phyloP scores from a whole-genome alignment of 2,329 filamentous ascomycete species.

The Clonostachys solani region DNA sequence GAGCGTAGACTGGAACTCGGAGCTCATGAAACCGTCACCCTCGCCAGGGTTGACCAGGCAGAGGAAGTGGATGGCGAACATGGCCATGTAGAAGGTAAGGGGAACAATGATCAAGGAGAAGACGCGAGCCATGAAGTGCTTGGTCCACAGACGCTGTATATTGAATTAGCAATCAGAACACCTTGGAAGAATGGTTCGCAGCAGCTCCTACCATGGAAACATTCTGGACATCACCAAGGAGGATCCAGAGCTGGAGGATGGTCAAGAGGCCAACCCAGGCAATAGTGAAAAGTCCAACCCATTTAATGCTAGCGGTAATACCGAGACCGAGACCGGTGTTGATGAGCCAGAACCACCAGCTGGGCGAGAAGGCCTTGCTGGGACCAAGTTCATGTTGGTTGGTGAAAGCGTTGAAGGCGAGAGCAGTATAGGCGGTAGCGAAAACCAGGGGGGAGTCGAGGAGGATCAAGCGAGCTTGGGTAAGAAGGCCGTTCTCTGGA shows the following conservation, averaged over 20 bases:
- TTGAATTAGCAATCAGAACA: neutral
- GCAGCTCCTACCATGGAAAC: constrained; percentile 65
- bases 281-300: constrained; percentile 98
- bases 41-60: constrained; percentile 93
- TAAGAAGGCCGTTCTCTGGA: constrained; percentile 88
- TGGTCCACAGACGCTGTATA: constrained; percentile 71
- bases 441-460: constrained; percentile 93
- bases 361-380: constrained; percentile 76
- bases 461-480: constrained; percentile 91
- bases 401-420: constrained; percentile 88
- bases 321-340: constrained; percentile 85
- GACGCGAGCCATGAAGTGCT: constrained; percentile 86
- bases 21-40: constrained; percentile 99
- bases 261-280: constrained; percentile 95
- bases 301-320: constrained; percentile 93
- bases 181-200: neutral
- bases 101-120: constrained; percentile 94
- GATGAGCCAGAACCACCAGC: constrained; percentile 98
- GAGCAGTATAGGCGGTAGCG: constrained; percentile 85
- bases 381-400: constrained; percentile 97
- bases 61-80: constrained; percentile 96
- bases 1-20: constrained; percentile 95
- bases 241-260: constrained; percentile 86
- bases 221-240: constrained; percentile 83
- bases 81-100: constrained; percentile 84